Conservation (phyloP, 1,139 yeast genomes). For the Zhuliangozyma parablackwelliae region DNA sequence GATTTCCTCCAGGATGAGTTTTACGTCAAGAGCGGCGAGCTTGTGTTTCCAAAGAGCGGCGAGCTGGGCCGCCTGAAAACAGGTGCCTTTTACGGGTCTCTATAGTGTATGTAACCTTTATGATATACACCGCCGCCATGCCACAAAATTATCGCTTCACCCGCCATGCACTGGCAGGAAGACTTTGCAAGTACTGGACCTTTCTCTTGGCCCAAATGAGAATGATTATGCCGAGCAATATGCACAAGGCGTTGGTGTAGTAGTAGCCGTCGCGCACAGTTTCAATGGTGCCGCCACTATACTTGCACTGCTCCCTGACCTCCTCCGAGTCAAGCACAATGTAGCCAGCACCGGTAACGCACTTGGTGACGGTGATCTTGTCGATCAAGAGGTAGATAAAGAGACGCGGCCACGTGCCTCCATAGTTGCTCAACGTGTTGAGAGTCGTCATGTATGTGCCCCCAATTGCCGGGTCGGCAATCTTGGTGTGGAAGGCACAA, state of each 20-base stretch:
- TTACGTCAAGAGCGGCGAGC: conserved; percentile 1
- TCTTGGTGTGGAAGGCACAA: conserved; percentile 90
- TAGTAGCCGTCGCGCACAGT: conserved; percentile 78
- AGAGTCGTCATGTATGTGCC: conserved; percentile 97
- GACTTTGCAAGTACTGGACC: conserved; percentile 51
- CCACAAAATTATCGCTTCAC: conserved; percentile 21
- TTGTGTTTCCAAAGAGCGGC: too few species aligned
- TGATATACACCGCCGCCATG: not conserved
- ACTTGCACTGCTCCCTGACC: conserved; percentile 46
- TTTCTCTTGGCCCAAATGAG: conserved; percentile 69
- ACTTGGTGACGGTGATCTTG: conserved; percentile 61
- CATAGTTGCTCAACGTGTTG: conserved; percentile 86
- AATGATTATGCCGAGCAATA: conserved; percentile 59
- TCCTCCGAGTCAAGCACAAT: conserved; percentile 20
- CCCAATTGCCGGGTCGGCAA: conserved; percentile 93
- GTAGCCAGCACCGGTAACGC: conserved; percentile 23
- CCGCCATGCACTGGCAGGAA: conserved; percentile 70
- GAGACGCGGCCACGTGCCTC: conserved; percentile 96
- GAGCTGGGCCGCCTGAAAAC: not conserved
- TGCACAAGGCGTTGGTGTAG: conserved; percentile 69
- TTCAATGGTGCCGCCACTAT: conserved; percentile 52
- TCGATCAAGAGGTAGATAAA: conserved; percentile 78
- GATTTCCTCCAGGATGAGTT: conserved; percentile 38
- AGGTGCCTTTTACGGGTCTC: conserved; percentile 2
- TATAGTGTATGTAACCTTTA: not conserved